Evolutionary conservation across 108 stramenopile genomes (phyloP).

Genomic region (Parmales sp.): DNA sequence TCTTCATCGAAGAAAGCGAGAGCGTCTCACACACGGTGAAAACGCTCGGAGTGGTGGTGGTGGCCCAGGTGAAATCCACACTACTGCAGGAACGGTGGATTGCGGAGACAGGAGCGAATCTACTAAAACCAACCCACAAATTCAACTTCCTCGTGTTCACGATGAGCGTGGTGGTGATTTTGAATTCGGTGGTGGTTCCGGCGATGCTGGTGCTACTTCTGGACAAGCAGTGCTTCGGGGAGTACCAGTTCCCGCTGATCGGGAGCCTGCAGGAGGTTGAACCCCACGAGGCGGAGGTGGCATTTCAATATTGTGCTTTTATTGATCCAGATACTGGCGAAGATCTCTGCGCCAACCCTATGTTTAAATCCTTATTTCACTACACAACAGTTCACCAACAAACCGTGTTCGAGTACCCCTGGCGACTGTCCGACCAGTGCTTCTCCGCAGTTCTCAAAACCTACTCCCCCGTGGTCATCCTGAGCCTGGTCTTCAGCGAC

Average conservation of each 20-base stretch:
- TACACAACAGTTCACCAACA: neutral
- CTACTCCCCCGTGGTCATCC: constrained; percentile 9
- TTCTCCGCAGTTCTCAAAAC: neutral
- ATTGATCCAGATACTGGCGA: neutral
- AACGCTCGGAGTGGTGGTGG: neutral
- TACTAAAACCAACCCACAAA: neutral
- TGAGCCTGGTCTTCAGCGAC: constrained; percentile 3
- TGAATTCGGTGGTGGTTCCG: constrained; percentile 2
- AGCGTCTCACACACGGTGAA: neutral
- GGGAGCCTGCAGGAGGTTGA: neutral
- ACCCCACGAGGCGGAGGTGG: neutral
- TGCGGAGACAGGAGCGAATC: neutral
- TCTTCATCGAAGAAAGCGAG: neutral
- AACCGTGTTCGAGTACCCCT: constrained; percentile 7
- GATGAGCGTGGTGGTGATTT: constrained; percentile 3
- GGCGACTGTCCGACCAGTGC: constrained; percentile 7
- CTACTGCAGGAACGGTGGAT: neutral
- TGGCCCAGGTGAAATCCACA: constrained; percentile 4
- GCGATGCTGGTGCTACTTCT: neutral
- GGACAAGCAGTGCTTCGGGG: constrained; percentile 1
- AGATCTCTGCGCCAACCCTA: neutral
- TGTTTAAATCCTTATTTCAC: neutral
- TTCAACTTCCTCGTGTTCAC: constrained; percentile 13
- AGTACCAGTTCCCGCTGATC: neutral
- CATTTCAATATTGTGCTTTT: neutral